A percentile compares a stretch with the other conserved stretches of the same genome.
phyloP scores from a whole-genome alignment of 345 rosid species.

The Arabidopsis suecica region DNA sequence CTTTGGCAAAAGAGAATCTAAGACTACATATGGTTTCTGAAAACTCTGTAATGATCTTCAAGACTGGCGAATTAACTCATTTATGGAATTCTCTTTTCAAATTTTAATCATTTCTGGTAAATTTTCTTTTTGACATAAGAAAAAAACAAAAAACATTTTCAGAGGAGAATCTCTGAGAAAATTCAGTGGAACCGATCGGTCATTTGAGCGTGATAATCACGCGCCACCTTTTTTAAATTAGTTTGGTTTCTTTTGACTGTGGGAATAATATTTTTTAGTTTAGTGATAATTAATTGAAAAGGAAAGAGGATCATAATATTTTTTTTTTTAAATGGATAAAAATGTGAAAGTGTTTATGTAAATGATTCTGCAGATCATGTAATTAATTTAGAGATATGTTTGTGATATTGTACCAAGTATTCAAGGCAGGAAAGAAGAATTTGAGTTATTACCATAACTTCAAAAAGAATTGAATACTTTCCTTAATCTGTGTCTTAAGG shows the following conservation, averaged over 20 bases:
- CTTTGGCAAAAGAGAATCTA: conserved; percentile 45
- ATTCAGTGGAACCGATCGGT: conserved; percentile 13
- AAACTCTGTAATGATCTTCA: conserved; percentile 23
- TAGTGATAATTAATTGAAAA: not conserved
- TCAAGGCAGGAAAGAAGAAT: not conserved
- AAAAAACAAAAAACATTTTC: conserved; percentile 24
- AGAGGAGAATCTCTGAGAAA: conserved; percentile 24
- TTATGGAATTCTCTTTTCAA: conserved; percentile 16
- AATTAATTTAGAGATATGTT: conserved; percentile 27
- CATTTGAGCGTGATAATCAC: conserved; percentile 23
- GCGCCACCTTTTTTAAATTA: conserved; percentile 6
- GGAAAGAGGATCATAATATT: not conserved
- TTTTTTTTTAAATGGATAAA: not conserved
- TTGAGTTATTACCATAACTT: conserved; percentile 17
- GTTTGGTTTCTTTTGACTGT: conserved; percentile 23
- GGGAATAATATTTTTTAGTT: not conserved
- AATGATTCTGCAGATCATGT: conserved; percentile 31
- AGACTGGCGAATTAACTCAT: conserved; percentile 25
- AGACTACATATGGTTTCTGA: conserved; percentile 37
- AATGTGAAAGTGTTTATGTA: conserved; percentile 1
- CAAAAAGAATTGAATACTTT: not conserved
- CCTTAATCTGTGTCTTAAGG: not conserved
- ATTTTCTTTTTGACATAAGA: not conserved
- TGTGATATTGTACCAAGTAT: conserved; percentile 18
- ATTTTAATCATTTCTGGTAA: not conserved